phyloP scores from a whole-genome alignment of 2,329 filamentous ascomycete species.

The Emericellopsis cladophorae region DNA sequence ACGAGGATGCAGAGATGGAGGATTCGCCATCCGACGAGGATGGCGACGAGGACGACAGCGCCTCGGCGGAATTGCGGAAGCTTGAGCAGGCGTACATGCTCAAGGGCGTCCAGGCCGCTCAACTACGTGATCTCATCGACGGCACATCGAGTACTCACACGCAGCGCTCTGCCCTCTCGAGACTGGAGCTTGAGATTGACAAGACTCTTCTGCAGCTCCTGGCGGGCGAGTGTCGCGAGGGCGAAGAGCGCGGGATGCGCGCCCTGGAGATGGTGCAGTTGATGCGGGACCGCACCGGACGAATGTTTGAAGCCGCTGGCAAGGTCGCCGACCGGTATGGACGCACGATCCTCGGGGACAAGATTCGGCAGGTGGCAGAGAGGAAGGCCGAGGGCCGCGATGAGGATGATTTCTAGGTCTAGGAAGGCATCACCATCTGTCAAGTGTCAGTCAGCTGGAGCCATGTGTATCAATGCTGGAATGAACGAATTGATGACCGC shows the following conservation, averaged over 20 bases:
- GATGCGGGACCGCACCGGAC: conserved; percentile 72
- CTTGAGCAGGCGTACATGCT: conserved; percentile 78
- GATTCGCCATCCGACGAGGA: conserved; percentile 18
- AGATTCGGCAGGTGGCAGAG: conserved; percentile 81
- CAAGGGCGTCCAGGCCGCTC: conserved; percentile 55
- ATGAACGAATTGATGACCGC: too few relatives aligned
- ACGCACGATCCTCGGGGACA: conserved; percentile 66
- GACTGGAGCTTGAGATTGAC: conserved; percentile 74
- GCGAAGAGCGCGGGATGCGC: conserved; percentile 89
- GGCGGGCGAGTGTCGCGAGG: conserved; percentile 79
- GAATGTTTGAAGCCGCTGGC: conserved; percentile 82
- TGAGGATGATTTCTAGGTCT: conserved; percentile 38
- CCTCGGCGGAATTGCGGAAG: conserved; percentile 36
- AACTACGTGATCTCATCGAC: conserved; percentile 63
- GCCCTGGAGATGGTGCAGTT: conserved; percentile 81
- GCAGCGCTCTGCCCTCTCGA: conserved; percentile 54
- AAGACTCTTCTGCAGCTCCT: conserved; percentile 83
- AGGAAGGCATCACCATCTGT: too few relatives aligned
- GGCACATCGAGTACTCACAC: conserved; percentile 43
- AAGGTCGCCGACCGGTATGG: conserved; percentile 85
- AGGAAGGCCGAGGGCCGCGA: conserved; percentile 47
- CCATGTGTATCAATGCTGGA: too few relatives aligned
- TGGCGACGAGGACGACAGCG: conserved; percentile 18
- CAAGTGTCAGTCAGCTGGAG: too few relatives aligned
- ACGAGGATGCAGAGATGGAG: conserved; percentile 21